These are phyloP conservation scores for Dentiscutata heterogama DNA, from an alignment of 371 early-diverging fungal species.

Conservation along the genomic window DNA sequence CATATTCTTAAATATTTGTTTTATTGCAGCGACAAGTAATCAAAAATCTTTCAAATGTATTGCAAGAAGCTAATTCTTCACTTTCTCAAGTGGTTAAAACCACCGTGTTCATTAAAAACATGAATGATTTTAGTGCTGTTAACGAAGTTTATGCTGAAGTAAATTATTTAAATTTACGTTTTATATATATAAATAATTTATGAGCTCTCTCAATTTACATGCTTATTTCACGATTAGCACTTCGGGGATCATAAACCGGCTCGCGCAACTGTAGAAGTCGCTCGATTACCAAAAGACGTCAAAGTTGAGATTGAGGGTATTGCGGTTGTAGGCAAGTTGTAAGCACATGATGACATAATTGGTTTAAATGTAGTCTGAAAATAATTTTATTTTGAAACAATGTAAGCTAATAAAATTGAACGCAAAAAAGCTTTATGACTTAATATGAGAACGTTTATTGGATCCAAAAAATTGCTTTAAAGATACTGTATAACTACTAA, in stretches of 20 bases:
- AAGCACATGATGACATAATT: too few species aligned
- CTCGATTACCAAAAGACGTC: conserved; percentile 88
- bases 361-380: too few species aligned
- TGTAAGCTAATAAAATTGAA: too few species aligned
- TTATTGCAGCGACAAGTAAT: conserved; percentile 70
- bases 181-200: background rate
- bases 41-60: conserved; percentile 79
- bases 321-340: conserved; percentile 54
- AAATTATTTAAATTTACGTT: conserved; percentile 42
- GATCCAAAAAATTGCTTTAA: too few species aligned
- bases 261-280: conserved; percentile 91
- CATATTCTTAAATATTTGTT: background rate
- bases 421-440: too few species aligned
- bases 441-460: too few species aligned
- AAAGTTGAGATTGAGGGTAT: conserved; percentile 93
- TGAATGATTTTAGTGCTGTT: conserved; percentile 89
- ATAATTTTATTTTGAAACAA: too few species aligned
- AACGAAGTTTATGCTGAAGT: conserved; percentile 85
- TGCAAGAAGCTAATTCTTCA: conserved; percentile 79
- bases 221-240: conserved; percentile 49
- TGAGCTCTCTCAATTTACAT: background rate
- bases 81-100: conserved; percentile 89
- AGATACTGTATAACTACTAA: too few species aligned
- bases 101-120: conserved; percentile 91
- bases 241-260: conserved; percentile 83